Conservation (phyloP, 2,329 filamentous ascomycete genomes). For the Aspergillus nomiae region DNA sequence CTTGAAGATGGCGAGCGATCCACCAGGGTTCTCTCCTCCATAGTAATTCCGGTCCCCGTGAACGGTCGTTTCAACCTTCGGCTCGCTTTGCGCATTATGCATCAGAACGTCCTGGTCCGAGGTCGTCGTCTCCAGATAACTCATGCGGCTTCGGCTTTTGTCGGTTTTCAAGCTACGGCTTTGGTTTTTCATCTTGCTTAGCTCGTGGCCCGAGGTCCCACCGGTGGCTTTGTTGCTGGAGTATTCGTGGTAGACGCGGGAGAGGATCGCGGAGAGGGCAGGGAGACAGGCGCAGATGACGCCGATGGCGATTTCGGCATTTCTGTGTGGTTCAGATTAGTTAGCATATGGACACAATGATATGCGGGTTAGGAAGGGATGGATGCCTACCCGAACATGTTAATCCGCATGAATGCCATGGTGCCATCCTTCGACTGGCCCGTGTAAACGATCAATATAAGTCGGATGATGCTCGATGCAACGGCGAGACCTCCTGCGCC, state of each 20-base stretch:
- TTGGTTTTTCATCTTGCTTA: constrained; percentile 22
- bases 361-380: constrained; percentile 17
- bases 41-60: constrained; percentile 14
- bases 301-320: constrained; percentile 44
- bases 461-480: constrained; percentile 30
- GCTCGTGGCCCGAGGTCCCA: constrained; percentile 22
- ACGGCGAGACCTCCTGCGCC: constrained; percentile 46
- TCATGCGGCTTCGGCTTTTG: constrained; percentile 19
- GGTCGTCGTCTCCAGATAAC: constrained; percentile 15
- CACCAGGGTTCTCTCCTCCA: neutral
- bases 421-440: constrained; percentile 28
- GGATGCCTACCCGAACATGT: constrained; percentile 34
- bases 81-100: constrained; percentile 27
- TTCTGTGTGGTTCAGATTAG: constrained; percentile 34
- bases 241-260: constrained; percentile 35
- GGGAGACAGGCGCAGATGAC: constrained; percentile 46
- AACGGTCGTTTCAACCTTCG: constrained; percentile 31
- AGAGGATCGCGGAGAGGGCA: constrained; percentile 38
- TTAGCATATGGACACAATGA: constrained; percentile 32
- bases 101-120: constrained; percentile 32
- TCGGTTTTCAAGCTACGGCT: constrained; percentile 17
- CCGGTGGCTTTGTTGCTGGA: constrained; percentile 24
- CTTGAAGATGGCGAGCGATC: constrained; percentile 27
- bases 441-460: constrained; percentile 27
- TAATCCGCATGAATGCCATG: constrained; percentile 32